Conservation (phyloP, 1,284 basidiomycete genomes). For the Chalciporus sp. region DNA sequence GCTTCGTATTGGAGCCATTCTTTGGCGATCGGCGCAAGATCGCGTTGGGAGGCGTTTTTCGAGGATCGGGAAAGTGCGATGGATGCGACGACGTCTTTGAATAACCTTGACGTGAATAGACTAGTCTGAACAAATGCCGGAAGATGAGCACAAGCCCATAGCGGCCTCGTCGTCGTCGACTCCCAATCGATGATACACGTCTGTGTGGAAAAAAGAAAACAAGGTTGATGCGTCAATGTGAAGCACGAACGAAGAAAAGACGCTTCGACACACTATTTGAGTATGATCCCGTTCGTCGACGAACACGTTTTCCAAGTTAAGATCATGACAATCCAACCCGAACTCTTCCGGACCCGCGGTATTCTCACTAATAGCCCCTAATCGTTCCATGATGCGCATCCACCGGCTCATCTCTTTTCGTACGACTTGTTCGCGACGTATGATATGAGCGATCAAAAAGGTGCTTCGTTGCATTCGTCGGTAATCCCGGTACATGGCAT, state of each 20-base stretch:
- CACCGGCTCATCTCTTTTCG: conserved; percentile 70
- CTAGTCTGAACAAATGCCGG: conserved; percentile 76
- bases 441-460: conserved; percentile 70
- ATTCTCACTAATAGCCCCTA: conserved; percentile 37
- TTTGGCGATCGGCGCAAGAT: conserved; percentile 46
- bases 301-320: conserved; percentile 80
- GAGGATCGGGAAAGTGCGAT: conserved; percentile 29
- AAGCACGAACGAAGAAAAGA: neutral
- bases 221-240: neutral
- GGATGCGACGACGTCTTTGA: conserved; percentile 60
- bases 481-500: conserved; percentile 77
- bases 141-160: conserved; percentile 81
- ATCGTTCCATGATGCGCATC: conserved; percentile 62
- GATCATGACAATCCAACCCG: conserved; percentile 74
- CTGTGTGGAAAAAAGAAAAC: conserved; percentile 39
- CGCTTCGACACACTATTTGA: conserved; percentile 57
- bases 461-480: conserved; percentile 74
- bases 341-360: conserved; percentile 52
- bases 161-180: conserved; percentile 76
- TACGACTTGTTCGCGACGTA: conserved; percentile 60
- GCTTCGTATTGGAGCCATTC: conserved; percentile 76
- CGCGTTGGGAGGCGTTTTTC: conserved; percentile 14
- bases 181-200: conserved; percentile 87
- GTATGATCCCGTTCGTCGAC: conserved; percentile 69
- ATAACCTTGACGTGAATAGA: conserved; percentile 69